Evolutionary conservation across 2,329 filamentous ascomycete species (phyloP).

Genomic region (Zelopaecilomyces penicillatus): DNA sequence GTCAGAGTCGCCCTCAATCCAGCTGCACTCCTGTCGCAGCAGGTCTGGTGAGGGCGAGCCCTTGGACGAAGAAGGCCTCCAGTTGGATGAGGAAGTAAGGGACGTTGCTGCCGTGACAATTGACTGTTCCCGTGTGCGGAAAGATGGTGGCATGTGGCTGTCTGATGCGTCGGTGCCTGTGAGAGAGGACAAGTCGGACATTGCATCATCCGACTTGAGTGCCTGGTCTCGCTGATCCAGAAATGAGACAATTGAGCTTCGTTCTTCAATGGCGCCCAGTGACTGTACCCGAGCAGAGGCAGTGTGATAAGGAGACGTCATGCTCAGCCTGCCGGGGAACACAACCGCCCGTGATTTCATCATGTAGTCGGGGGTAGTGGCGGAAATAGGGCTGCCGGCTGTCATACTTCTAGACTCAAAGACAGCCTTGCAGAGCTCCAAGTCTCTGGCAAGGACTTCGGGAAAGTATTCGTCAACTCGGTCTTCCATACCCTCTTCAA

Average conservation of each 20-base stretch:
- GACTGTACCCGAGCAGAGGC: constrained; percentile 21
- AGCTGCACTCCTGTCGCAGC: constrained; percentile 21
- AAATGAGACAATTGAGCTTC: constrained; percentile 27
- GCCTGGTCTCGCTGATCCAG: constrained; percentile 16
- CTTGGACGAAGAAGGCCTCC: constrained; percentile 18
- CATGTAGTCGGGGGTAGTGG: constrained; percentile 5
- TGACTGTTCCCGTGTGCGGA: constrained; percentile 26
- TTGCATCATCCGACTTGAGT: constrained; percentile 13
- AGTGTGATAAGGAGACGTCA: constrained; percentile 20
- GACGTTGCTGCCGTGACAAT: constrained; percentile 29
- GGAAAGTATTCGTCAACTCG: constrained; percentile 39
- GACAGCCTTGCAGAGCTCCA: constrained; percentile 39
- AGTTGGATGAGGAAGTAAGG: constrained; percentile 19
- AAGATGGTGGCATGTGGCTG: constrained; percentile 21
- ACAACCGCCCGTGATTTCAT: background rate
- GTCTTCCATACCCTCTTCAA: constrained; percentile 20
- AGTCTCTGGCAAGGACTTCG: constrained; percentile 46
- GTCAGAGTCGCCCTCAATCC: constrained; percentile 31
- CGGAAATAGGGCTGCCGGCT: constrained; percentile 36
- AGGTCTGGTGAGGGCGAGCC: constrained; percentile 10
- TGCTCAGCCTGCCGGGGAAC: constrained; percentile 3
- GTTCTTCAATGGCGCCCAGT: constrained; percentile 28
- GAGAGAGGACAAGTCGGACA: constrained; percentile 26
- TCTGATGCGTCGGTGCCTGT: constrained; percentile 22
- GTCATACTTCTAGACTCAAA: constrained; percentile 46